Evolutionary conservation across 805 yeast genomes (phyloP).

Genomic region (Wickerhamiella galacta): DNA sequence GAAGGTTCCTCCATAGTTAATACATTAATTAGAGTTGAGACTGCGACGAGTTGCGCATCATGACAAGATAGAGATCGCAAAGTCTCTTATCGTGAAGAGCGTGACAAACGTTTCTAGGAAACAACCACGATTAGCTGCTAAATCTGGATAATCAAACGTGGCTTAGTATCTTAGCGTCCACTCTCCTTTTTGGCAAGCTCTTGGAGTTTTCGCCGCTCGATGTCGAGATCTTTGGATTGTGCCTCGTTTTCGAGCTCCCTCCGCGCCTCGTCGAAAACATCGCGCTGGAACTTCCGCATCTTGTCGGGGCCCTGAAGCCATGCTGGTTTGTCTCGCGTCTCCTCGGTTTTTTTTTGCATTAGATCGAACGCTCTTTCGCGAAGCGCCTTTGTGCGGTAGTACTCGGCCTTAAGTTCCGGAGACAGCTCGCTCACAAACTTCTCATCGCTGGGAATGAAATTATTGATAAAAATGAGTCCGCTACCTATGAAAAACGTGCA

Average conservation of each 20-base stretch:
- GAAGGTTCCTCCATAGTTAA: too few relatives aligned
- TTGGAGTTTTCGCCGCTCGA: constrained; percentile 11
- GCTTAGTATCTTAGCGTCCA: too few relatives aligned
- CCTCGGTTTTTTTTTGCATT: constrained; percentile 12
- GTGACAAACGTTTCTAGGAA: too few relatives aligned
- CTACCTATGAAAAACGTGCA: constrained; percentile 43
- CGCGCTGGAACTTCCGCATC: constrained; percentile 16
- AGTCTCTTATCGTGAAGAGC: too few relatives aligned
- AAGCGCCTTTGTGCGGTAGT: constrained; percentile 35
- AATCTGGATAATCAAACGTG: too few relatives aligned
- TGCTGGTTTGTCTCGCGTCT: constrained; percentile 17
- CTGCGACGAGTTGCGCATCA: too few relatives aligned
- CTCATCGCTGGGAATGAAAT: constrained; percentile 75
- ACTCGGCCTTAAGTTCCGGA: constrained; percentile 68
- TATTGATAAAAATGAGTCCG: constrained; percentile 57
- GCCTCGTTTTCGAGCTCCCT: constrained; percentile 10
- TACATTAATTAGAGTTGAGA: too few relatives aligned
- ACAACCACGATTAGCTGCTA: constrained; percentile 12
- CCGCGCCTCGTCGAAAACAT: constrained; percentile 16
- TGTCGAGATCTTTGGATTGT: constrained; percentile 4
- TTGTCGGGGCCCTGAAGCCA: constrained; percentile 18
- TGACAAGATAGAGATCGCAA: too few relatives aligned
- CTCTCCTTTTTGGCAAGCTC: constrained; percentile 15
- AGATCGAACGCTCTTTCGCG: constrained; percentile 13
- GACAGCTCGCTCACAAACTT: constrained; percentile 55